Base-by-base conservation (phyloP, 2,329 filamentous ascomycete genomes). In the Sporothrix humicola region DNA sequence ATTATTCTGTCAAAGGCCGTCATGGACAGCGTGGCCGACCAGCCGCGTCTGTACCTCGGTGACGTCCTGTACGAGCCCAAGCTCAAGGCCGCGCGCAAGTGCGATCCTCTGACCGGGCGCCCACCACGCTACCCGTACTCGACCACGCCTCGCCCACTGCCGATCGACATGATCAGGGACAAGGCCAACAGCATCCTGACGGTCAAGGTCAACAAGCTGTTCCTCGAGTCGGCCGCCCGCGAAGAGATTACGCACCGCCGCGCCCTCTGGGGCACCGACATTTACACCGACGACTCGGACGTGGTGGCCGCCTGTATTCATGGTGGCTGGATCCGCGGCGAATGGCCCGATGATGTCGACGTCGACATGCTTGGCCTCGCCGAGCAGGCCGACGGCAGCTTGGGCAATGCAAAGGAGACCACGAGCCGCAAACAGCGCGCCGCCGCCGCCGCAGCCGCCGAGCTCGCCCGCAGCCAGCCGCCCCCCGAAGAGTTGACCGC, bases 281-380 rank as follows among this genome's bases (percentile, higher is more conserved):
- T 99, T 7, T 98, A 98, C 80, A 97, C 94, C 0, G 96, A 99
- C 78, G 96, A 99, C 81, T 97, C 94, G 0, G 96, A 99, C 79
- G 90, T 96, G 0, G 88, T 99, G 31, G 95, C 94, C 0, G 95
- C 95, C 1, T 95, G 95, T 74, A 95, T 99, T 63, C 96, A 99
- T 81, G 91, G 91, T 1, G 96, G 96, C 3, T 98, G 94, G 90
- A 92, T 99, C 77, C 90, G 91, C 58, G 95, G 95, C 48, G 93
- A 95, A 78, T 97, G 95, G 92, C 86, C 90, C 4, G 90, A 94
- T 7, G 92, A 93, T 50, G 88, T 96, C 1, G 92, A 96, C 77
- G 85, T 89, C 0, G 84, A 86, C 13, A 84, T 95, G 82, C 85
- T 97, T 12, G 88, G 88, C 20, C 81, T 90, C 2, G 85, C 87